Conservation (phyloP, 108 stramenopile species). For the Cylindrotheca closterium region DNA sequence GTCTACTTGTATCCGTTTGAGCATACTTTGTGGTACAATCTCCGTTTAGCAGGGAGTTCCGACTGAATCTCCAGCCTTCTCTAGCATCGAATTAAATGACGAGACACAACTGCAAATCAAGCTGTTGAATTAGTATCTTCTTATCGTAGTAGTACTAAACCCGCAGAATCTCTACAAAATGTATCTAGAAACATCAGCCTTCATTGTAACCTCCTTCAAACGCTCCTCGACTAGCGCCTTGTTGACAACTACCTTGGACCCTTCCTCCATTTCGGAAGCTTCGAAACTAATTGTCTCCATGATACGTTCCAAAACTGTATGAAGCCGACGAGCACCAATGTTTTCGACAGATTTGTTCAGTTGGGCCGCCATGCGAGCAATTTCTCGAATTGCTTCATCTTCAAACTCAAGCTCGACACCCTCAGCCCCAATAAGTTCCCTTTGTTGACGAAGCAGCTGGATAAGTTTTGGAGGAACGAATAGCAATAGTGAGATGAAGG, state of each 20-base stretch:
- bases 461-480: not conserved
- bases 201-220: constrained; percentile 75
- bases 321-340: constrained; percentile 96
- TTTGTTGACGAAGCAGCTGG: constrained; percentile 88
- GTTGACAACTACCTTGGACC: constrained; percentile 80
- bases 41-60: too few relatives aligned
- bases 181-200: constrained; percentile 90
- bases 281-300: constrained; percentile 97
- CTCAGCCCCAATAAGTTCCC: constrained; percentile 92
- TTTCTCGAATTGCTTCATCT: constrained; percentile 96
- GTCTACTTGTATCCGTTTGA: too few relatives aligned
- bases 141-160: too few relatives aligned
- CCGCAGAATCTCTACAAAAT: constrained; percentile 71
- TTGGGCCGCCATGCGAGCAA: constrained; percentile 90
- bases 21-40: too few relatives aligned
- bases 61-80: too few relatives aligned
- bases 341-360: constrained; percentile 98
- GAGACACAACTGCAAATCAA: too few relatives aligned
- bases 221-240: constrained; percentile 82
- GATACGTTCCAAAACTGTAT: constrained; percentile 97
- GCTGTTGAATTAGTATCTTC: too few relatives aligned
- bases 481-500: not conserved
- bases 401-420: constrained; percentile 90
- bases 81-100: too few relatives aligned
- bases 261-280: constrained; percentile 88